phyloP scores from a whole-genome alignment of 2,329 filamentous ascomycete genomes.

The Lasiodiplodia hormozganensis region DNA sequence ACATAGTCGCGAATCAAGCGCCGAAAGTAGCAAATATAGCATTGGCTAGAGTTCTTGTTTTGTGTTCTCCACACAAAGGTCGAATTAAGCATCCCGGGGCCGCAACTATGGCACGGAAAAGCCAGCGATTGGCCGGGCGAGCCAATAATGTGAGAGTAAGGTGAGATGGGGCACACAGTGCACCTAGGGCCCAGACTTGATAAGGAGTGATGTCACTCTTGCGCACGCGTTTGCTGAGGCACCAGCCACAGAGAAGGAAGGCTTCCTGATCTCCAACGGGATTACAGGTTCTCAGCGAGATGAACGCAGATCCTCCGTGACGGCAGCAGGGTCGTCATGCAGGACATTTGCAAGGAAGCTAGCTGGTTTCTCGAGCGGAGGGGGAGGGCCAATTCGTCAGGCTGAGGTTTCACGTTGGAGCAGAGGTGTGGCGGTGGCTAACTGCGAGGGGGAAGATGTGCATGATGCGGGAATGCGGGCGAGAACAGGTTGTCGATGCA shows the following conservation, averaged over 20 bases:
- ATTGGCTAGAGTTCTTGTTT: background rate
- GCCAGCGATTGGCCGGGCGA: background rate
- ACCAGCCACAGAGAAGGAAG: background rate
- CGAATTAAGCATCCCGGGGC: conserved; percentile 14
- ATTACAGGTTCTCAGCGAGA: background rate
- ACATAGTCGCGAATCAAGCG: background rate
- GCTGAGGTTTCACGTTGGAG: background rate
- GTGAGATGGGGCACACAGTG: background rate
- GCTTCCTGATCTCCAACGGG: background rate
- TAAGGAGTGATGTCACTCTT: background rate
- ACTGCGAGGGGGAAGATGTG: background rate
- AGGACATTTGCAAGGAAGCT: background rate
- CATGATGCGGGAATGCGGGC: background rate
- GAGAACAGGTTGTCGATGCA: background rate
- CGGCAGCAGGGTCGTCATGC: background rate
- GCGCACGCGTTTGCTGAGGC: background rate
- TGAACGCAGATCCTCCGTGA: background rate
- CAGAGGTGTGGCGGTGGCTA: background rate
- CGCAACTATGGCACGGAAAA: background rate
- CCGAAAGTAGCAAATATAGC: background rate
- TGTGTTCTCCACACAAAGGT: background rate
- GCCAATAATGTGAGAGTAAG: background rate
- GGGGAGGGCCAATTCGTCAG: background rate
- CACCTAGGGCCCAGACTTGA: background rate
- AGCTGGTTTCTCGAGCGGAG: background rate